phyloP scores from a whole-genome alignment of 2,329 filamentous ascomycete species.

The Didymella lethalis region DNA sequence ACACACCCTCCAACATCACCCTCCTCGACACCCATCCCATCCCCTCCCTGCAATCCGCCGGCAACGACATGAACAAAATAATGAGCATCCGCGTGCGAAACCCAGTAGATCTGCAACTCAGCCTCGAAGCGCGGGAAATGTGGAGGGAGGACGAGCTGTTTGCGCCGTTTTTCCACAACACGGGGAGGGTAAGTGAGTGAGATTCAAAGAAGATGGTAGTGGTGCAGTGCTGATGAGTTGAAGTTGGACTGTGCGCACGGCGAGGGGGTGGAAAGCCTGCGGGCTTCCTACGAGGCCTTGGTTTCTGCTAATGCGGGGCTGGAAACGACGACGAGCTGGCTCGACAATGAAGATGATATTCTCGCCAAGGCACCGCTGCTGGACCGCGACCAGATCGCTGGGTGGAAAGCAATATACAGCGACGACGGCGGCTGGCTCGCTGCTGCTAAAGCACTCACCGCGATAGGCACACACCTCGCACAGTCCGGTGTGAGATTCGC shows the following conservation, averaged over 20 bases:
- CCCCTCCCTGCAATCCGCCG: conserved; percentile 58
- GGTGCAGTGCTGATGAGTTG: too few species aligned
- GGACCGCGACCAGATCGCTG: conserved; percentile 53
- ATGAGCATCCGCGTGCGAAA: conserved; percentile 52
- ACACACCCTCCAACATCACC: conserved; percentile 55
- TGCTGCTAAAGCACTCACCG: conserved; percentile 58
- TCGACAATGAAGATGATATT: conserved; percentile 57
- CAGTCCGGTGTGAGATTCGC: conserved; percentile 54
- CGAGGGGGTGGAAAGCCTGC: conserved; percentile 51
- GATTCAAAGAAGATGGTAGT: too few species aligned
- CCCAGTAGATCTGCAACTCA: conserved; percentile 49
- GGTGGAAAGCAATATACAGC: conserved; percentile 58
- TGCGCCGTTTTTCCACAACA: conserved; percentile 57
- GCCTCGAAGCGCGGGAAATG: conserved; percentile 47
- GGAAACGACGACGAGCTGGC: conserved; percentile 53
- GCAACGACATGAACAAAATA: conserved; percentile 62
- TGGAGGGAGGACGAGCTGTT: conserved; percentile 59
- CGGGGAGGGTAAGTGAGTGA: conserved; percentile 41
- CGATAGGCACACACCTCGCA: conserved; percentile 53
- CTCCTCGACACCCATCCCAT: conserved; percentile 58
- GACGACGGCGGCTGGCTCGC: conserved; percentile 58
- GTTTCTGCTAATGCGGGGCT: conserved; percentile 41
- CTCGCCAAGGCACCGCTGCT: conserved; percentile 53
- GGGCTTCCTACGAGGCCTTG: conserved; percentile 49
- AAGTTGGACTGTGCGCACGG: conserved; percentile 46